Base-by-base conservation (phyloP, 495 filamentous ascomycete species). In the Jackrogersella multiformis region DNA sequence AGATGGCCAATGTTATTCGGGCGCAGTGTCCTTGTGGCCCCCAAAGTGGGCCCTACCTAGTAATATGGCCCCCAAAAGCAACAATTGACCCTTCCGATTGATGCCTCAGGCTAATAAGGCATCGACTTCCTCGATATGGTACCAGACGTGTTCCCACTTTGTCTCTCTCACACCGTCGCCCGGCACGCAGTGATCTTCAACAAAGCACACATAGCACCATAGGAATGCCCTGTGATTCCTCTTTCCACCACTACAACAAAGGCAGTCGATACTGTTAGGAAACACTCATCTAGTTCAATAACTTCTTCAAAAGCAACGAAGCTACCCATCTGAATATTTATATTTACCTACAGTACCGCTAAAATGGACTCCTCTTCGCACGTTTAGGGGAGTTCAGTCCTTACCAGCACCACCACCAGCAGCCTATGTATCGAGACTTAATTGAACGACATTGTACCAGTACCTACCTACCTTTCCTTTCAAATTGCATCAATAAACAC, bases 381-480 rank as follows among this genome's bases (percentile, higher is more conserved):
- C 24, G 60, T 59, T 73, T 79, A 81, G 72, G 79, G 76, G 77
- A 73, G 72, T 74, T 66, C 62, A 42, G 58, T 72, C 70, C 34
- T 64, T 56, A 56, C 61, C 20, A 44, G 56, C 56, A 68, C 71
- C 70, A 28, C 61, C 53, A 56, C 61, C 20, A 44, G 56, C 56
- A 68, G 46, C 60, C 42, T 66, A 60, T 55, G 62, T 61, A 61
- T 52, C 53, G 35, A 51, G 16, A 30, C 26, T 16, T 2, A 51
- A 7, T 42, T 57, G 44, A 49, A 63, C 42, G 5, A 60, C 21
- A 61, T 46, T 69, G 56, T 65, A 64, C 61, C 39, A 26, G 2
- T 61, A 61, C 51, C 49, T 7, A 59, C 53, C 4, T 61, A 61
- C 51, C 49, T 7, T 64, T 56, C 35, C 42, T 21, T 70, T 65